phyloP scores from a whole-genome alignment of 192 early-diverging fungal species.

The Pilaira anomala region DNA sequence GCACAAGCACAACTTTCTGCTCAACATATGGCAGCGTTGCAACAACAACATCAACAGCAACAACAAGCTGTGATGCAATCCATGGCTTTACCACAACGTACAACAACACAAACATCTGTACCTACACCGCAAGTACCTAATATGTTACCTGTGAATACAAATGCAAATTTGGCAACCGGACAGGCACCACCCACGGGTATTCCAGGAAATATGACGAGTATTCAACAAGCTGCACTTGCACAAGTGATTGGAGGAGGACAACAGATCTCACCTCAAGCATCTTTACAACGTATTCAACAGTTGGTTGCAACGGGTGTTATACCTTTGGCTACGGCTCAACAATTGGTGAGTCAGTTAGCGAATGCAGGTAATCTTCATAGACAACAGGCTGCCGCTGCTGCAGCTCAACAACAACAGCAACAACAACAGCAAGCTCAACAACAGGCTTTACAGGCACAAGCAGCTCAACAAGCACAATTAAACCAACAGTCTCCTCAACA shows the following conservation, averaged over 20 bases:
- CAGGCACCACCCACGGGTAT: not conserved
- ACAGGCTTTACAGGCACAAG: not conserved
- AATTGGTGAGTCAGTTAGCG: constrained; percentile 24
- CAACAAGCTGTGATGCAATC: constrained; percentile 14
- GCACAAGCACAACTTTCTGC: constrained; percentile 6
- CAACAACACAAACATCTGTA: not conserved
- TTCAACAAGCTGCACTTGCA: constrained; percentile 14
- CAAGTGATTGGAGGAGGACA: constrained; percentile 16
- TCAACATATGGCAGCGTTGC: constrained; percentile 18
- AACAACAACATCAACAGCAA: constrained; percentile 8
- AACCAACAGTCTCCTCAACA: constrained; percentile 18
- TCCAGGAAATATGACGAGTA: not conserved
- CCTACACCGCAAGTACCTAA: not conserved
- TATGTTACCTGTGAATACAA: not conserved
- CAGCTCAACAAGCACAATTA: constrained; percentile 14
- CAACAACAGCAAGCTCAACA: constrained; percentile 15
- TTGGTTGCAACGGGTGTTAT: constrained; percentile 25
- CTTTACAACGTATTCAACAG: constrained; percentile 28
- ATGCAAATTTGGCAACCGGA: not conserved
- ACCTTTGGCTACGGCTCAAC: constrained; percentile 30
- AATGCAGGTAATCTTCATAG: constrained; percentile 4
- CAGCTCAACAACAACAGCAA: constrained; percentile 8
- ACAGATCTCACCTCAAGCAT: constrained; percentile 15
- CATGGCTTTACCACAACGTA: constrained; percentile 1
- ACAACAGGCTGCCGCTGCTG: not conserved